phyloP scores from a whole-genome alignment of 352 stramenopile genomes.

The Phytophthora crassamura region DNA sequence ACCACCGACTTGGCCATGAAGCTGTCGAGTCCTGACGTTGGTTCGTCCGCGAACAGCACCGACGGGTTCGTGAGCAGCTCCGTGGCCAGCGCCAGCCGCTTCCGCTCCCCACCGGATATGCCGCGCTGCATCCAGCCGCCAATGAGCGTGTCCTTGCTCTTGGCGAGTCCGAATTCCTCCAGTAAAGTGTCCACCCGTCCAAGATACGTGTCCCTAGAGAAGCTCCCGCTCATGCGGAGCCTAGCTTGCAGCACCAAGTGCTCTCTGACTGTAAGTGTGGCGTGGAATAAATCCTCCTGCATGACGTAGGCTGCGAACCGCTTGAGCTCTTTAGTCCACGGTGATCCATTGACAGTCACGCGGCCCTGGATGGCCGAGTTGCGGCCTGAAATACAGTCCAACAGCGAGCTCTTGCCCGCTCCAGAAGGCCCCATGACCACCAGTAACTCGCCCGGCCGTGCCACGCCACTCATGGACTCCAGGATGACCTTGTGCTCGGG shows the following conservation, averaged over 20 bases:
- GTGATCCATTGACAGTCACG: conserved; percentile 70
- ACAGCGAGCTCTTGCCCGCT: conserved; percentile 92
- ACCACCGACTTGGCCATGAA: conserved; percentile 66
- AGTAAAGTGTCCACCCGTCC: conserved; percentile 57
- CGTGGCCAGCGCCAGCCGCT: conserved; percentile 79
- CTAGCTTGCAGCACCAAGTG: conserved; percentile 84
- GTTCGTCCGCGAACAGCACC: conserved; percentile 86
- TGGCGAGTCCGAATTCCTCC: conserved; percentile 55
- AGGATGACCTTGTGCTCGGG: conserved; percentile 64
- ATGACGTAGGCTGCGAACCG: conserved; percentile 70
- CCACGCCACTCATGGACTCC: conserved; percentile 49
- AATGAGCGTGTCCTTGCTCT: conserved; percentile 60
- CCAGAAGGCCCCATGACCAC: conserved; percentile 74
- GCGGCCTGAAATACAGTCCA: conserved; percentile 93
- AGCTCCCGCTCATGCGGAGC: conserved; percentile 63
- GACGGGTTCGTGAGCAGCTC: conserved; percentile 79
- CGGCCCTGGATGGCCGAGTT: conserved; percentile 76
- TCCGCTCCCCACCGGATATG: conserved; percentile 82
- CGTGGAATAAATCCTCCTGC: conserved; percentile 91
- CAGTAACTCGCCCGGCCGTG: conserved; percentile 61
- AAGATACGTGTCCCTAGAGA: conserved; percentile 27
- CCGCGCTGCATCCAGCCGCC: conserved; percentile 56
- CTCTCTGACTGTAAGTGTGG: conserved; percentile 87
- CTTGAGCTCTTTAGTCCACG: conserved; percentile 43
- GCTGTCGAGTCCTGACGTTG: conserved; percentile 62